Evolutionary conservation across 192 early-diverging fungal species (phyloP), one percentile per base, ranked within the genome.

Genomic region (Linnemannia exigua): DNA sequence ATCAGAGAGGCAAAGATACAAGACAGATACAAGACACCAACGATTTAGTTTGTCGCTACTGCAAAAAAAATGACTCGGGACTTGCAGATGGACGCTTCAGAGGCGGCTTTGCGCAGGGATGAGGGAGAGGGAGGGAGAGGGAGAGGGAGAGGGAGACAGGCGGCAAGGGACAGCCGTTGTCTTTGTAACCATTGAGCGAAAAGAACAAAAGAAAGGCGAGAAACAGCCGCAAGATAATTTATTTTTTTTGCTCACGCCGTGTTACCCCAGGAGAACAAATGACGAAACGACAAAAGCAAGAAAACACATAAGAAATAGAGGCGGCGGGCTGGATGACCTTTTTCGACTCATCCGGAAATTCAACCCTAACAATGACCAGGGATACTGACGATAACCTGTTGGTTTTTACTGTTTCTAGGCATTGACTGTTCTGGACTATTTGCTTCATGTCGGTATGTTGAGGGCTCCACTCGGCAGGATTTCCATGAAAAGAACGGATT

Each of bases 351-450:
- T 9, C 25, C 37, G 44, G 14, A 50, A 28, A 72, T n/a, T 25
- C 20, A 5, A 1, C 4, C 22, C 46, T 22, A 22, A 20, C 22
- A 31, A 31, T 5, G 25, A 14, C 70, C 46, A 38, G 22, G 25
- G 37, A 17, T 14, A 50, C 25, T 72, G 6, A 46, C 16, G 5
- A 12, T 3, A 33, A 38, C 7, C 36, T 16, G 35, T 33, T 38
- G 67, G 36, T 71, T 76, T 75, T 31, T 72, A 46, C 47, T 58
- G 28, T 2, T 28, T 11, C 33, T 89, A 97, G 96, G 94, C 96
- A 3, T 89, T 99, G 44, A 94, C 91, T 7, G 81, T 99, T 51
- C 90, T 98, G 31, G 95, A 98, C 81, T 98, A 95, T 81, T 91
- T 97, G 50, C 87, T 99, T 33, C 92, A 95, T 71, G 84, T 90